These are phyloP conservation scores for Coprinellus micaceus DNA, from an alignment of 768 basidiomycete genomes.

Conservation along the genomic window DNA sequence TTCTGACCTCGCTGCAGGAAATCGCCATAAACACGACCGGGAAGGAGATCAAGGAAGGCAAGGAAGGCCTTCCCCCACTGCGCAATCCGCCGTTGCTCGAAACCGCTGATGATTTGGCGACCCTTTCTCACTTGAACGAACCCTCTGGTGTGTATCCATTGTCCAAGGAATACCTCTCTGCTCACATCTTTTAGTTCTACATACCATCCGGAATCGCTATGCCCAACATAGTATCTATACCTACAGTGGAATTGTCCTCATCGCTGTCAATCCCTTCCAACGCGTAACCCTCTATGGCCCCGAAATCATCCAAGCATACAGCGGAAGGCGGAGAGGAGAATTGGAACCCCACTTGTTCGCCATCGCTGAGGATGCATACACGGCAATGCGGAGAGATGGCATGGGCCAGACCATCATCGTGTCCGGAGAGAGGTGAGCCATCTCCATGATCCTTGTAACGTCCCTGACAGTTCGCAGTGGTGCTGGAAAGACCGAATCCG, in stretches of 20 bases:
- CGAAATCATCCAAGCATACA: constrained; percentile 96
- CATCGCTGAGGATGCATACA: constrained; percentile 98
- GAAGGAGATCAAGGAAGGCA: constrained; percentile 75
- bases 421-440: constrained; percentile 86
- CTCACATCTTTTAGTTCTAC: constrained; percentile 60
- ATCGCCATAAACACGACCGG: constrained; percentile 72
- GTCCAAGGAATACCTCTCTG: constrained; percentile 1
- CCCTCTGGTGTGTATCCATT: constrained; percentile 68
- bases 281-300: constrained; percentile 95
- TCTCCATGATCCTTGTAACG: constrained; percentile 12
- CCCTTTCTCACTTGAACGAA: constrained; percentile 96
- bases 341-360: constrained; percentile 98
- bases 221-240: constrained; percentile 97
- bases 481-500: constrained; percentile 98
- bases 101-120: constrained; percentile 96
- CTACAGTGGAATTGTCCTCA: constrained; percentile 97
- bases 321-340: constrained; percentile 86
- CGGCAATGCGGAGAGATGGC: constrained; percentile 91
- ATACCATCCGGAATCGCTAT: constrained; percentile 96
- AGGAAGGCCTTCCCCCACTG: constrained; percentile 82
- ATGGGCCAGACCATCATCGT: constrained; percentile 99
- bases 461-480: constrained; percentile 56
- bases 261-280: constrained; percentile 98
- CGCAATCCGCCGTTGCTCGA: constrained; percentile 96
- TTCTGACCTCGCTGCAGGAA: constrained; percentile 49